Evolutionary conservation across 495 filamentous ascomycete species (phyloP).

Genomic region (Hamigera avellanea): DNA sequence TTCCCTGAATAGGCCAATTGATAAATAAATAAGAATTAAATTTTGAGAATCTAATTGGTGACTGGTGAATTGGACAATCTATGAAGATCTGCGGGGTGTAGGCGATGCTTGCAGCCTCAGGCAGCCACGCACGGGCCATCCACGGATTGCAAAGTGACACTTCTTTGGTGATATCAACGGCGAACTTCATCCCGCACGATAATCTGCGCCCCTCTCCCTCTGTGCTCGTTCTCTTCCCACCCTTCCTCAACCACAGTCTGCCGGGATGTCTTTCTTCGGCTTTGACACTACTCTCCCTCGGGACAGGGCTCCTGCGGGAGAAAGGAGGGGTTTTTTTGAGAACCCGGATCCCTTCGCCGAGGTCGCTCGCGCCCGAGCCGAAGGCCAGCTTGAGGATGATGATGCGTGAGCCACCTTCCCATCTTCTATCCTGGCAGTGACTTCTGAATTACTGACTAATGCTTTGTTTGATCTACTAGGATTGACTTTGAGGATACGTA

Average conservation of each 20-base stretch:
- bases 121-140: background rate
- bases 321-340: constrained; percentile 69
- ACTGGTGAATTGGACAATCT: too few species aligned
- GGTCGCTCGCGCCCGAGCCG: constrained; percentile 41
- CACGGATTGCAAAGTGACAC: too few species aligned
- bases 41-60: too few species aligned
- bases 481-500: constrained; percentile 98
- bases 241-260: constrained; percentile 6
- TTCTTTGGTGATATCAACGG: background rate
- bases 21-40: too few species aligned
- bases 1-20: too few species aligned
- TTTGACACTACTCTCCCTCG: constrained; percentile 59
- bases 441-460: constrained; percentile 11
- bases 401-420: constrained; percentile 49
- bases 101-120: constrained; percentile 9
- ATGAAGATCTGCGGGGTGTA: too few species aligned
- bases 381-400: constrained; percentile 37
- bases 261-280: constrained; percentile 75
- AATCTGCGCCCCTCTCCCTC: background rate
- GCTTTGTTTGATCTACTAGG: constrained; percentile 16
- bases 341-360: constrained; percentile 82
- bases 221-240: constrained; percentile 1
- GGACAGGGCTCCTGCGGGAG: constrained; percentile 39
- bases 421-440: background rate
- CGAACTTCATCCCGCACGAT: background rate